A percentile compares a stretch with the other conserved stretches of the same genome.
Evolutionary conservation across 2,329 filamentous ascomycete species (phyloP).

Genomic region (Coniochaeta sp.): DNA sequence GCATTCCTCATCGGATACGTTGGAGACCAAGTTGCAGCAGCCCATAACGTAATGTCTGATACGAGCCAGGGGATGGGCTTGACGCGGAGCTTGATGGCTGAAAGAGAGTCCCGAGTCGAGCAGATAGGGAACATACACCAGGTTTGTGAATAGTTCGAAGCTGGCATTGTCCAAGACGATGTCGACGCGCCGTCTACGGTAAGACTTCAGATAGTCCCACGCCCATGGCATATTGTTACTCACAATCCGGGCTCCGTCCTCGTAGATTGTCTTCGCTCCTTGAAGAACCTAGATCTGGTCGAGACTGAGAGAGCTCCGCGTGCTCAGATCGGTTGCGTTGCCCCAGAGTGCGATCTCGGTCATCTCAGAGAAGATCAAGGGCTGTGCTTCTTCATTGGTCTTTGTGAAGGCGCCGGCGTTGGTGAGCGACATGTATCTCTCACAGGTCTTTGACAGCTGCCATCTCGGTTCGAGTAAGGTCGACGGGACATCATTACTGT

Average conservation of each 20-base stretch:
- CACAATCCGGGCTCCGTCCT: background rate
- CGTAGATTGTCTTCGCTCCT: background rate
- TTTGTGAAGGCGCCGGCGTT: background rate
- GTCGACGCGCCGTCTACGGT: background rate
- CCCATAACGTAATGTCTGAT: too few relatives aligned
- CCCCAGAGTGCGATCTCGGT: slow-evolving; percentile 1
- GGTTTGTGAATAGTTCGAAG: background rate
- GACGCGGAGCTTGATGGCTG: background rate
- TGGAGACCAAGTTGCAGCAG: too few relatives aligned
- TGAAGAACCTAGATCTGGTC: background rate
- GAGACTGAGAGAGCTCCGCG: background rate
- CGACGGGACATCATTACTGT: background rate
- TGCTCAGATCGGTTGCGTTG: background rate
- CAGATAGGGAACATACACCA: background rate
- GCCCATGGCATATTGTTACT: background rate
- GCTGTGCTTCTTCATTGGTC: background rate
- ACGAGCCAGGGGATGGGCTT: background rate
- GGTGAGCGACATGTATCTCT: background rate
- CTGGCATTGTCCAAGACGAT: background rate
- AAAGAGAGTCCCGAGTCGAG: background rate
- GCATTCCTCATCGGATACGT: too few relatives aligned
- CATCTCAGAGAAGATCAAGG: background rate
- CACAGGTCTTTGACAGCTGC: background rate
- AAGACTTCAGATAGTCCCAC: background rate
- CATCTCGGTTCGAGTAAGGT: background rate